Evolutionary conservation across 2,329 filamentous ascomycete genomes (phyloP).

Genomic region (Alternaria sp.): DNA sequence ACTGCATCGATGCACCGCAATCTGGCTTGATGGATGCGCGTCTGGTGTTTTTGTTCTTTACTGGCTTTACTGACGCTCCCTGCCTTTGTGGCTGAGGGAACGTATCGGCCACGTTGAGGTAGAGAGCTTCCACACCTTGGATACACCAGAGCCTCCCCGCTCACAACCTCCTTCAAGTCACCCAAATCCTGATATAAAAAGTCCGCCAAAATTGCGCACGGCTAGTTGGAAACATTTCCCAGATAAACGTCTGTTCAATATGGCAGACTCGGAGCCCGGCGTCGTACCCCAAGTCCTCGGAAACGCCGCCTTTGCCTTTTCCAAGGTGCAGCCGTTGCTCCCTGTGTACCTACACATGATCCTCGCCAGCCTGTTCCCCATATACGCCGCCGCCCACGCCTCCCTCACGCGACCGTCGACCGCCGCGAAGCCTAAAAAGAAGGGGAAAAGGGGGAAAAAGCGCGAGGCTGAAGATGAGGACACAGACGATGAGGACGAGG

Average conservation of each 20-base stretch:
- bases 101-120: conserved; percentile 5
- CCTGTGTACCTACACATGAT: conserved; percentile 69
- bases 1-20: background rate
- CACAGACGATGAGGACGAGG: conserved; percentile 60
- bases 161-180: background rate
- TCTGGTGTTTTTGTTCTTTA: rapidly evolving
- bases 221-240: background rate
- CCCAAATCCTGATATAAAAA: background rate
- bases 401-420: conserved; percentile 84
- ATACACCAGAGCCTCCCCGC: background rate
- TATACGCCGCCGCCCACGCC: conserved; percentile 85
- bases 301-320: conserved; percentile 56
- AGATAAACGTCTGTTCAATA: conserved; percentile 16
- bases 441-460: conserved; percentile 60
- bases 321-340: conserved; percentile 53
- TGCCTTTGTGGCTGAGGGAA: background rate
- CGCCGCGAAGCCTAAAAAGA: conserved; percentile 69
- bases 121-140: background rate
- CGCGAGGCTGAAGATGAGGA: conserved; percentile 32
- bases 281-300: conserved; percentile 42
- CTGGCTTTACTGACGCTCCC: background rate
- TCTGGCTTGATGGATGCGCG: background rate
- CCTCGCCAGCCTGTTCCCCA: conserved; percentile 77
- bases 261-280: conserved; percentile 45
- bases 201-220: background rate